phyloP scores from a whole-genome alignment of 768 basidiomycete genomes.

The Hericium erinaceus region DNA sequence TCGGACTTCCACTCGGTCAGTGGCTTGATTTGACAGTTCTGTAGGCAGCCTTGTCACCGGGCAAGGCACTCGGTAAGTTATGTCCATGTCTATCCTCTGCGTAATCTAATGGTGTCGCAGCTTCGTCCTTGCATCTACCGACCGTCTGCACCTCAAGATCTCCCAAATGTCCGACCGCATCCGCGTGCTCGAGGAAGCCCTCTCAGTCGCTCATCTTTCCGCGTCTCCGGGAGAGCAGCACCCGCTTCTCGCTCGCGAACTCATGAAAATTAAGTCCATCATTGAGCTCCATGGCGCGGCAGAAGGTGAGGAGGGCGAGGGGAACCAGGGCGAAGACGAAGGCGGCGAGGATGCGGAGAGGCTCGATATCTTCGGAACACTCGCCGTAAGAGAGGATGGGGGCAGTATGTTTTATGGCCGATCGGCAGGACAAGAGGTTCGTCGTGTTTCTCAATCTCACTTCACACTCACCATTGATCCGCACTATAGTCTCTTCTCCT shows the following conservation, averaged over 20 bases:
- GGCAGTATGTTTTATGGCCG: constrained; percentile 63
- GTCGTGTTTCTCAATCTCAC: constrained; percentile 16
- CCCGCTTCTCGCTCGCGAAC: constrained; percentile 49
- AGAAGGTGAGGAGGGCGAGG: constrained; percentile 27
- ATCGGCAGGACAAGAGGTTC: constrained; percentile 64
- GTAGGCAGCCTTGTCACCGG: constrained; percentile 60
- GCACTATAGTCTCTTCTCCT: constrained; percentile 6
- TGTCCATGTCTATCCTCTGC: not conserved
- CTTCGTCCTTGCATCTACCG: constrained; percentile 66
- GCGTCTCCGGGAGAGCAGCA: constrained; percentile 39
- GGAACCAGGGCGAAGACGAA: constrained; percentile 11
- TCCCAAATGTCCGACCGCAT: constrained; percentile 62
- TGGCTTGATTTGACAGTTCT: not conserved
- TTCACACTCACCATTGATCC: not conserved
- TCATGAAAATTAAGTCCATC: constrained; percentile 57
- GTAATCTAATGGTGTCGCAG: constrained; percentile 22
- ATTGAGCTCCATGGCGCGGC: constrained; percentile 58
- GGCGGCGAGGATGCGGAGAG: constrained; percentile 33
- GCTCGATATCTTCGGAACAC: constrained; percentile 60
- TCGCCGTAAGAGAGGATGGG: constrained; percentile 62
- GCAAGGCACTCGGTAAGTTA: constrained; percentile 60
- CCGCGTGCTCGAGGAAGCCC: constrained; percentile 61
- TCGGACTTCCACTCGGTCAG: constrained; percentile 10
- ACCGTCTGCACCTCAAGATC: constrained; percentile 61
- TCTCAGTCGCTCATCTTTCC: constrained; percentile 40